A percentile compares a stretch with the other conserved stretches of the same genome.
These are phyloP conservation scores for Didymella pomorum DNA, from an alignment of 2,329 filamentous ascomycete genomes.

Conservation along the genomic window DNA sequence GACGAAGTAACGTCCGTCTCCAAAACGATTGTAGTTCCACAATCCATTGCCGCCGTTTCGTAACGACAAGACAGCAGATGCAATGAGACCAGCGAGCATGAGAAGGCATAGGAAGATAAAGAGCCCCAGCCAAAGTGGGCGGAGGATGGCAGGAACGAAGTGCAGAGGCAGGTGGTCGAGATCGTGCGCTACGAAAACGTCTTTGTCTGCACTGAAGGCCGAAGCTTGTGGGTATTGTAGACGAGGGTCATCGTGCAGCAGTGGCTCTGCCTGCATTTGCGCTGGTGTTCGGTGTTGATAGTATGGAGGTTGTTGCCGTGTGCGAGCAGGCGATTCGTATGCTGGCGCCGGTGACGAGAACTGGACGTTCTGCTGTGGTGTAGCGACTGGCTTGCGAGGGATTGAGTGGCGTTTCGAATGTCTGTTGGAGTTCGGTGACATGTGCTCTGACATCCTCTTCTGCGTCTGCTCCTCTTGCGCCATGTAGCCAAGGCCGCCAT, in stretches of 20 bases:
- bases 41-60: constrained; percentile 66
- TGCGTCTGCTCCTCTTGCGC: constrained; percentile 43
- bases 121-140: constrained; percentile 68
- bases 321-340: constrained; percentile 18
- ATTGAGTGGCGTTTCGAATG: constrained; percentile 23
- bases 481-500: constrained; percentile 50
- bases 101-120: constrained; percentile 69
- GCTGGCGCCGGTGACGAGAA: constrained; percentile 17
- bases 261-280: constrained; percentile 14
- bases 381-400: constrained; percentile 19
- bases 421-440: constrained; percentile 30
- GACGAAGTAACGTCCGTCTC: constrained; percentile 79
- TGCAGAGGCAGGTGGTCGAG: constrained; percentile 61
- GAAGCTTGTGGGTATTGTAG: constrained; percentile 17
- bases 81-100: constrained; percentile 76
- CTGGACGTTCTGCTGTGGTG: constrained; percentile 14
- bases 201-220: constrained; percentile 32
- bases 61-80: constrained; percentile 64
- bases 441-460: constrained; percentile 38
- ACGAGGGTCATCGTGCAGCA: constrained; percentile 12
- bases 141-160: constrained; percentile 76
- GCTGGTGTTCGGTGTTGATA: constrained; percentile 15
- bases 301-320: constrained; percentile 12
- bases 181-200: constrained; percentile 59
- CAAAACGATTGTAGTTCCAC: constrained; percentile 72